Evolutionary conservation across 495 filamentous ascomycete genomes (phyloP), one percentile per base, ranked within the genome.

Genomic region (Penicillium verhagenii): DNA sequence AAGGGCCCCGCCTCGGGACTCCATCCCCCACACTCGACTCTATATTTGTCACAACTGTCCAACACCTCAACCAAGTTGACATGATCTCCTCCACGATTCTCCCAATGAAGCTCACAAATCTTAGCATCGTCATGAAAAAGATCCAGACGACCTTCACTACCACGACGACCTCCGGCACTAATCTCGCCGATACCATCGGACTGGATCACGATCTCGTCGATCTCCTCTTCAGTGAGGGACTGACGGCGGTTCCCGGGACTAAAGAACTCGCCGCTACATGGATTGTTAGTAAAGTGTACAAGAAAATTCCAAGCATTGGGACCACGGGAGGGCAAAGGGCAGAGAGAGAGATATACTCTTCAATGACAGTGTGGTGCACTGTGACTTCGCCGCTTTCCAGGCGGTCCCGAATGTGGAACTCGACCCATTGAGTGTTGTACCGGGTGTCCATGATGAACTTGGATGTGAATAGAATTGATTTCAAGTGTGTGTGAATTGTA

Each of bases 31-130:
- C 64, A 59, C 59, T 66, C 65, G 51, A 74, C 50, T 40, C 54
- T 65, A 52, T 74, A 74, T 42, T 66, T 61, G 45, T 67, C 56
- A 52, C 47, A 65, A 11, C 42, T 39, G 39, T 72, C 69, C 53
- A 69, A 28, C 53, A 64, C 54, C 59, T 74, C 71, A 28, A 74
- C 65, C 21, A 66, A 46, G 26, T 74, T 74, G 33, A 45, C 20
- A 14, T 37, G 40, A 0, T 63, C 57, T 31, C 63, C 63, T 6
- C 58, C 54, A 18, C 69, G 63, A 51, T 74, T 74, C 54, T 74
- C 71, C 71, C 71, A 74, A 47, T 74, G 71, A 14, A 74, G 61
- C 48, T 74, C 71, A 45, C 71, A 74, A 40, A 74, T 74, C 63
- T 74, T 74, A 48, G 40, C 43, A 20, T 72, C 55, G 52, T 61